Evolutionary conservation across 257 asterid genomes (phyloP).

Genomic region (Przewalskia tangutica): DNA sequence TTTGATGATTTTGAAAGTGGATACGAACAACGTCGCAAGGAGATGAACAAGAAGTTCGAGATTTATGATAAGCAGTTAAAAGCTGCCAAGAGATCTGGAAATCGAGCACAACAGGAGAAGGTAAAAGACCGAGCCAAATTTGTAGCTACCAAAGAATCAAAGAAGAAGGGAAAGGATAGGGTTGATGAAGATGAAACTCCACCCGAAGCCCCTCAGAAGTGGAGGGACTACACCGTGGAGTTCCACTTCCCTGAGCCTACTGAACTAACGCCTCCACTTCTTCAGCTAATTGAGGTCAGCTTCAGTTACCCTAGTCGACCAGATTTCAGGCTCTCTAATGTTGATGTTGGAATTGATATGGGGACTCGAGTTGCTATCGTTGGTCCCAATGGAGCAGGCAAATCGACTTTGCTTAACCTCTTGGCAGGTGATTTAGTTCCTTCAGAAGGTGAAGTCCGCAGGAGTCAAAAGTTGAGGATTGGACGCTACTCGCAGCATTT

Average conservation of each 20-base stretch:
- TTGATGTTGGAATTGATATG: constrained; percentile 66
- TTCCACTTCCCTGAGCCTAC: constrained; percentile 71
- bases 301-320: constrained; percentile 46
- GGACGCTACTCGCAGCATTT: constrained; percentile 24
- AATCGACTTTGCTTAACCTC: constrained; percentile 58
- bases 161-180: constrained; percentile 37
- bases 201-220: constrained; percentile 46
- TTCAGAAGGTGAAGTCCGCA: constrained; percentile 21
- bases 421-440: constrained; percentile 45
- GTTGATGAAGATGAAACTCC: constrained; percentile 40
- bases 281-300: constrained; percentile 56
- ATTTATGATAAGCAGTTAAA: constrained; percentile 41
- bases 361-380: constrained; percentile 66
- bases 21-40: constrained; percentile 55
- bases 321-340: constrained; percentile 46
- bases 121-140: constrained; percentile 50
- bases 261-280: constrained; percentile 51
- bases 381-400: constrained; percentile 71
- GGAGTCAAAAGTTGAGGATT: constrained; percentile 25
- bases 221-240: constrained; percentile 62
- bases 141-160: constrained; percentile 44
- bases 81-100: constrained; percentile 52
- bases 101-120: constrained; percentile 48
- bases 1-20: constrained; percentile 48
- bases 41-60: constrained; percentile 49